These are phyloP conservation scores for Boletus rufocinnamomeus DNA, from an alignment of 768 basidiomycete genomes.

Conservation along the genomic window DNA sequence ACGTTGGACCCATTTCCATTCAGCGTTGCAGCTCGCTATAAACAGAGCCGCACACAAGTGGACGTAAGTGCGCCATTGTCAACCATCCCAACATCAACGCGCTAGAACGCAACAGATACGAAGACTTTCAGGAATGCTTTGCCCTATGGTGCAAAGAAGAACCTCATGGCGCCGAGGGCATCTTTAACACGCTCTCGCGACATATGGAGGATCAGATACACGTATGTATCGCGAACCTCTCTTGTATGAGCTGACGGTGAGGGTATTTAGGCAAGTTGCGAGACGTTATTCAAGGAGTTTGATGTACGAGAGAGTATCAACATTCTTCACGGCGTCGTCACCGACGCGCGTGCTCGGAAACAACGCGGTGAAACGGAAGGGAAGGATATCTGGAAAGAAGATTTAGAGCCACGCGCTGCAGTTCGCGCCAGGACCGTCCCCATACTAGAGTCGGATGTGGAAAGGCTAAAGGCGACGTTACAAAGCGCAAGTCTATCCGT, in stretches of 20 bases:
- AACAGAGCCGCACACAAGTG: conserved; percentile 54
- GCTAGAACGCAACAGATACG: conserved; percentile 38
- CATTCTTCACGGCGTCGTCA: conserved; percentile 65
- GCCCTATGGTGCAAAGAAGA: conserved; percentile 66
- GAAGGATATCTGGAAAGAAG: conserved; percentile 65
- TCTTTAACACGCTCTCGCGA: conserved; percentile 65
- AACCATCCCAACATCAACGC: neutral
- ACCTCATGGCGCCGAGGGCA: conserved; percentile 58
- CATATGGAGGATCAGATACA: conserved; percentile 70
- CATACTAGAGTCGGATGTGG: conserved; percentile 47
- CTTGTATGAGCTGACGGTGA: neutral
- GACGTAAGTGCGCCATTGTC: conserved; percentile 41
- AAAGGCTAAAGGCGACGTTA: conserved; percentile 40
- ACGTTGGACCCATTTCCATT: conserved; percentile 53
- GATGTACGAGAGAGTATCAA: conserved; percentile 71
- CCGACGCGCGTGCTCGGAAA: conserved; percentile 61
- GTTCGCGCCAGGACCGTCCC: conserved; percentile 66
- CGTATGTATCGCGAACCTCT: conserved; percentile 13
- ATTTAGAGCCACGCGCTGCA: conserved; percentile 62
- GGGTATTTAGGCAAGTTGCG: conserved; percentile 59
- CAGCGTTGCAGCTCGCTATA: conserved; percentile 53
- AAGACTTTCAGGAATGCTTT: conserved; percentile 64
- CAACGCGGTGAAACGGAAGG: conserved; percentile 42
- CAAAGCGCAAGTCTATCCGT: conserved; percentile 34
- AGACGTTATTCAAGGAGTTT: conserved; percentile 69